Base-by-base conservation (phyloP, 1,139 yeast genomes). In the Wickerhamomyces sp. region DNA sequence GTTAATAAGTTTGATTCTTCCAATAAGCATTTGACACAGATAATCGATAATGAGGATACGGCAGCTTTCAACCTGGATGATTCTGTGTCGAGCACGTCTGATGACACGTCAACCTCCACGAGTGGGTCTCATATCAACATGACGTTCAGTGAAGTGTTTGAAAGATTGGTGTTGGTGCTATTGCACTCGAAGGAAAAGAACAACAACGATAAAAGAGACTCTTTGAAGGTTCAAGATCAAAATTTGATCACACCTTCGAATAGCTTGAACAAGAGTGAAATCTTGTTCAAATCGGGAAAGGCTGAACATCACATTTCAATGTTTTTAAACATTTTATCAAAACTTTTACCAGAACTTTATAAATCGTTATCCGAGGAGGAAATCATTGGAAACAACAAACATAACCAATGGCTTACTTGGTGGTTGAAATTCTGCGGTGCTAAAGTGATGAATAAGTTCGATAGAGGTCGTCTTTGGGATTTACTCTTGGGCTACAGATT, bases 341-440 rank as follows among this genome's bases (percentile, higher is more conserved):
- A 68, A 47, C 62, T 71, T 29, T 61, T 85, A 35, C 96, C 96
- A 2, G 96, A 86, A 49, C 59, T 89, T 32, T 79, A 86, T 35
- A 75, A 72, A 40, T 85, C 78, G 45, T 75, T 89, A 46, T 81
- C 77, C 31, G 95, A 87, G 51, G 96, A 89, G 51, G 91, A 83
- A 42, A 75, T 84, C 35, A 68, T 75, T 37, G 72, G 78, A 30
- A 80, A 79, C 26, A 64, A 56, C 15, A 62, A 75, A 32, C 89
- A 86, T 48, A 93, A 85, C 49, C 93, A 84, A 52, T 89, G 96
- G 96, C 65, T 88, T 24, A 70, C 86, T 25, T 89, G 96, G 95
- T 89, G 96, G 96, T 66, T 88, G 45, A 86, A 88, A 54, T 88
- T 86, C 70, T 75, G 86, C 52, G 96, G 96, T n/a, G 75, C 93